Conservation (phyloP, 352 stramenopile genomes). For the Hyphochytrium catenoides region DNA sequence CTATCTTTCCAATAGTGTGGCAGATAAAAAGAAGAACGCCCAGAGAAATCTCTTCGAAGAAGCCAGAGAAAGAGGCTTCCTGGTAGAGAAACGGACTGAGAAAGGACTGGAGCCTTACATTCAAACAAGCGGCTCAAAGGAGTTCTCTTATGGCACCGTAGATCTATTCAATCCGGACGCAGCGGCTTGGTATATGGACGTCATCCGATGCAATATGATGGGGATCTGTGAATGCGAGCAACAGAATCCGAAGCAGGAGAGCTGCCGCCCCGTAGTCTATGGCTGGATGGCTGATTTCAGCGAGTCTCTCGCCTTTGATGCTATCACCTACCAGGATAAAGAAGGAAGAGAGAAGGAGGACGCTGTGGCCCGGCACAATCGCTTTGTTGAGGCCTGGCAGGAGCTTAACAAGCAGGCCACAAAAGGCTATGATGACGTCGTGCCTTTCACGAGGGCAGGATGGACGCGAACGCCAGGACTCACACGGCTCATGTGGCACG, state of each 20-base stretch:
- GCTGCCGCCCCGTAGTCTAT: conserved; percentile 2
- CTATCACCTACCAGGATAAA: conserved; percentile 5
- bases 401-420: conserved; percentile 9
- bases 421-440: conserved; percentile 9
- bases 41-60: background rate
- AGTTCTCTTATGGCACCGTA: no score
- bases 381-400: conserved; percentile 13
- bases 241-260: background rate
- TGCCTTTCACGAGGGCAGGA: conserved; percentile 18
- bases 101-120: no score
- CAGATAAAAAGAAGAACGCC: conserved; percentile 1
- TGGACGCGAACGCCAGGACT: conserved; percentile 7
- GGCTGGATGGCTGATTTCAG: conserved; percentile 23
- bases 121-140: no score
- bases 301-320: conserved; percentile 18
- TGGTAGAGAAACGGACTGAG: no score
- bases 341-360: no score
- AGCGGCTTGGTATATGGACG: conserved; percentile 12
- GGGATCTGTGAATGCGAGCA: background rate
- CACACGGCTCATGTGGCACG: conserved; percentile 15
- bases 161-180: conserved; percentile 15
- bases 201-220: conserved; percentile 13
- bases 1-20: background rate
- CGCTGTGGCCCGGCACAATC: conserved; percentile 9
- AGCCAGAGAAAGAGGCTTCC: background rate